These are phyloP conservation scores for Fonsecaea nubica DNA, from an alignment of 2,329 filamentous ascomycete genomes.

Conservation along the genomic window DNA sequence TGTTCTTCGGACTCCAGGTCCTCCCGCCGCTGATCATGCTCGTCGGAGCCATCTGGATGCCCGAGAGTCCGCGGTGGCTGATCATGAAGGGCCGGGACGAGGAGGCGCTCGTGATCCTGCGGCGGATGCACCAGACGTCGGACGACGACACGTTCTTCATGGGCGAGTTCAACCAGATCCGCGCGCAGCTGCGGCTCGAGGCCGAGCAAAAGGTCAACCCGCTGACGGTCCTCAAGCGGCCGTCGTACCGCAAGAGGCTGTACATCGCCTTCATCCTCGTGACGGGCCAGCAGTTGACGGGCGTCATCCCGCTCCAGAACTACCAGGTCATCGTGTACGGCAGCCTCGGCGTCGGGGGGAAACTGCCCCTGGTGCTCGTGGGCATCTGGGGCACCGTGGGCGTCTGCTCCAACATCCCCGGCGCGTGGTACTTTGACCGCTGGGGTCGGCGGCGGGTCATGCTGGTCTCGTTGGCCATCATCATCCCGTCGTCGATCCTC, in stretches of 20 bases:
- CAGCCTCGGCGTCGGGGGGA: not conserved
- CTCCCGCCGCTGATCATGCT: conserved; percentile 10
- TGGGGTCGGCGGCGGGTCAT: not conserved
- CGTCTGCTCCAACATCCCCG: not conserved
- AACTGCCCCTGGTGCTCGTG: not conserved
- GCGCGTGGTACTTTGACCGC: conserved; percentile 1
- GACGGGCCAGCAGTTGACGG: not conserved
- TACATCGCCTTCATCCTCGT: conserved; percentile 12
- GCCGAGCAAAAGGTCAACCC: not conserved
- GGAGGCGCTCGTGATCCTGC: conserved; percentile 10
- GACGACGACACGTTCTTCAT: conserved; percentile 18
- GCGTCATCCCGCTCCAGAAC: conserved; percentile 9
- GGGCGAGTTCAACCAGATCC: conserved; percentile 23
- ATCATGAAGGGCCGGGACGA: conserved; percentile 15
- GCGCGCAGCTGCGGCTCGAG: conserved; percentile 18
- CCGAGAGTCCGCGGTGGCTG: conserved; percentile 19
- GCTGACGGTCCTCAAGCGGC: not conserved
- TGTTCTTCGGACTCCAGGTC: conserved; percentile 22
- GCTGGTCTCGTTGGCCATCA: conserved; percentile 1
- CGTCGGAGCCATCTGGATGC: conserved; percentile 19
- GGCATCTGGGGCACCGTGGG: conserved; percentile 6
- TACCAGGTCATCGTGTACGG: conserved; percentile 10
- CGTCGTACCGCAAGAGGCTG: conserved; percentile 15
- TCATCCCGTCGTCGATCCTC: not conserved
- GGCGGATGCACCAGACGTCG: conserved; percentile 10